Conservation (phyloP, 352 stramenopile species). For the Blastocystis hominis region DNA sequence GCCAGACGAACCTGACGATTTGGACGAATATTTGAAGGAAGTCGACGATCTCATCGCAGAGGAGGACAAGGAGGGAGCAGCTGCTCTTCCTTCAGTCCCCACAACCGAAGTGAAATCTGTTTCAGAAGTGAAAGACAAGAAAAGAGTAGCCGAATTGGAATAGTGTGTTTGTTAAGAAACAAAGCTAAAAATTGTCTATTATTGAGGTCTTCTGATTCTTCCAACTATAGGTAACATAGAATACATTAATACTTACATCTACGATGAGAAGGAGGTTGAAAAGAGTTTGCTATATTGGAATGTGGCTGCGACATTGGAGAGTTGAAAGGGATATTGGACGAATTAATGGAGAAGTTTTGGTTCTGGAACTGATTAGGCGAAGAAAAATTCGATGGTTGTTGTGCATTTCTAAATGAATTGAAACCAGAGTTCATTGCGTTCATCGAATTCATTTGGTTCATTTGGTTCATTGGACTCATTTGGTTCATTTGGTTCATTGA, state of each 20-base stretch:
- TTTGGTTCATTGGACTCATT: too few species aligned
- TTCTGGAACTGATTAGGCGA: too few species aligned
- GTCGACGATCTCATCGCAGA: slow-evolving; percentile 54
- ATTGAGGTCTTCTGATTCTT: background rate
- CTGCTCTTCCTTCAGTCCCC: background rate
- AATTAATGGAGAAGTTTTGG: too few species aligned
- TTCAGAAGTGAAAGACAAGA: background rate
- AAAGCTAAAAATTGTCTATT: background rate
- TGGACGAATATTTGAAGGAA: slow-evolving; percentile 60
- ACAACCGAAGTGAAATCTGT: background rate
- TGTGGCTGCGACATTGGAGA: too few species aligned
- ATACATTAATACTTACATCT: background rate
- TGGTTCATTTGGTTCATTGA: too few species aligned
- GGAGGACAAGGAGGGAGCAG: slow-evolving; percentile 9
- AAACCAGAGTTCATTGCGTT: too few species aligned
- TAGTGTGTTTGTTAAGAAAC: background rate
- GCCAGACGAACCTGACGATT: slow-evolving; percentile 27
- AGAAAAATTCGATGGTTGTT: too few species aligned
- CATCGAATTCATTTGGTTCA: too few species aligned
- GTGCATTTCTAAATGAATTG: too few species aligned
- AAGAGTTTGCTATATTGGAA: too few species aligned
- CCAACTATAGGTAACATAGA: background rate
- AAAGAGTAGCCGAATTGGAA: background rate
- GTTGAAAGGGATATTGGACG: too few species aligned
- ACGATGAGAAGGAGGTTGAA: background rate